A percentile compares a stretch with the other conserved stretches of the same genome.
phyloP scores from a whole-genome alignment of 805 yeast species.

The Yarrowia deformans region DNA sequence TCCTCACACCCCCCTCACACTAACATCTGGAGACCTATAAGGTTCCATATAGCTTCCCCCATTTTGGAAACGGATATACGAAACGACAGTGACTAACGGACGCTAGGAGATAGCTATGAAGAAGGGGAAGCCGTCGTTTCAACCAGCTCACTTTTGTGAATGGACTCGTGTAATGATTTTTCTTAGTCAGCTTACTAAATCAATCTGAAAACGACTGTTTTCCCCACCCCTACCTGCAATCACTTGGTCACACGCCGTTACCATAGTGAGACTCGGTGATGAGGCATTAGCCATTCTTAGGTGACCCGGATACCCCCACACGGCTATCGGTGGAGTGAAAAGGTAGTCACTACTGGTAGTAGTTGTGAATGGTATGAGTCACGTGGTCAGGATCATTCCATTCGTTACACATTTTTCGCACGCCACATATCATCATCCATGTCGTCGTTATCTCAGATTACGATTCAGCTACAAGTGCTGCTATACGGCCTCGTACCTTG shows the following conservation, averaged over 20 bases:
- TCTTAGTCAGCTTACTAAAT: not conserved
- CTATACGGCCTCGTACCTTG: no score
- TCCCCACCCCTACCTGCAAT: no score
- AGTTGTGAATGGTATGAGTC: not conserved
- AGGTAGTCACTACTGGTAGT: not conserved
- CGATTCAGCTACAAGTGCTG: no score
- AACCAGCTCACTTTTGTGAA: not conserved
- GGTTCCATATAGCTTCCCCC: slow-evolving; percentile 9
- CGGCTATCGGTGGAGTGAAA: slow-evolving; percentile 3
- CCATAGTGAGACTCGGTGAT: slow-evolving; percentile 5
- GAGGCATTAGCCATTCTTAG: slow-evolving; percentile 4
- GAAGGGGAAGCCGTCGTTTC: not conserved
- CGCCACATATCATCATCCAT: no score
- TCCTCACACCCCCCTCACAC: not conserved
- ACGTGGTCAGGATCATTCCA: not conserved
- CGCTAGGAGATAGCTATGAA: not conserved
- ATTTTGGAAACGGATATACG: slow-evolving; percentile 7
- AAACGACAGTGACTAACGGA: not conserved
- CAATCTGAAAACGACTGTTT: not conserved
- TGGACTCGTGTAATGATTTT: not conserved
- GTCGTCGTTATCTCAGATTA: no score
- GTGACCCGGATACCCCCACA: slow-evolving; percentile 14
- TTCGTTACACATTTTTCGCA: no score
- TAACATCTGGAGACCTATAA: not conserved
- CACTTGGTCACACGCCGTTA: not conserved